Evolutionary conservation across 1,139 yeast genomes (phyloP).

Genomic region (Yamadazyma diospyri): DNA sequence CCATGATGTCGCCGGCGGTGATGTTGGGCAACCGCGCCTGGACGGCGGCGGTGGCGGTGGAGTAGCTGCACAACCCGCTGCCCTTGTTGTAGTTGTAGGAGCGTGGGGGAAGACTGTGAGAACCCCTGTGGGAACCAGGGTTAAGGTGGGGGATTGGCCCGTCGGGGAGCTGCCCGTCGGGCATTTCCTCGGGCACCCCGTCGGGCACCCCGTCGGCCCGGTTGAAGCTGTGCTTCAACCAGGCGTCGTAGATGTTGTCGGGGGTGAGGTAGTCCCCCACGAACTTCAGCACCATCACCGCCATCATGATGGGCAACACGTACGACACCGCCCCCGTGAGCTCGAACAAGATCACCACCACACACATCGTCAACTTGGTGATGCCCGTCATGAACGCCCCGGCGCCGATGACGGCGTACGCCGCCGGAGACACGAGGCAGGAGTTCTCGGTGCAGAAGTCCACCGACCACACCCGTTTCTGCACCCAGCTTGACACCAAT

Average conservation of each 20-base stretch:
- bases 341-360: slow-evolving; percentile 56
- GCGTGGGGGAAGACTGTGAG: too few relatives aligned
- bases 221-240: slow-evolving; percentile 30
- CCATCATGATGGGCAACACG: slow-evolving; percentile 57
- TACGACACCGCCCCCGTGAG: slow-evolving; percentile 59
- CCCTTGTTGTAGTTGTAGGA: slow-evolving; percentile 41
- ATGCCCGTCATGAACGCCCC: slow-evolving; percentile 57
- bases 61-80: slow-evolving; percentile 35
- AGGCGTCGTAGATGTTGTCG: slow-evolving; percentile 48
- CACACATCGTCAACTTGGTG: slow-evolving; percentile 54
- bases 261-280: slow-evolving; percentile 46
- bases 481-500: slow-evolving; percentile 49
- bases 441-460: slow-evolving; percentile 51
- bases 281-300: slow-evolving; percentile 51
- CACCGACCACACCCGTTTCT: slow-evolving; percentile 39
- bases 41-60: slow-evolving; percentile 27
- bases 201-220: slow-evolving; percentile 19
- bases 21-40: slow-evolving; percentile 35
- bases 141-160: too few relatives aligned
- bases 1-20: slow-evolving; percentile 28
- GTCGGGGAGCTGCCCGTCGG: too few relatives aligned
- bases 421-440: slow-evolving; percentile 53
- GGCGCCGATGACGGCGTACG: slow-evolving; percentile 61
- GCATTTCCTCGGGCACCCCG: slow-evolving; percentile 4
- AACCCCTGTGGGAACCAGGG: slow-evolving; percentile 1